Conservation (phyloP, 768 basidiomycete species). For the Dioszegia aurantiaca region DNA sequence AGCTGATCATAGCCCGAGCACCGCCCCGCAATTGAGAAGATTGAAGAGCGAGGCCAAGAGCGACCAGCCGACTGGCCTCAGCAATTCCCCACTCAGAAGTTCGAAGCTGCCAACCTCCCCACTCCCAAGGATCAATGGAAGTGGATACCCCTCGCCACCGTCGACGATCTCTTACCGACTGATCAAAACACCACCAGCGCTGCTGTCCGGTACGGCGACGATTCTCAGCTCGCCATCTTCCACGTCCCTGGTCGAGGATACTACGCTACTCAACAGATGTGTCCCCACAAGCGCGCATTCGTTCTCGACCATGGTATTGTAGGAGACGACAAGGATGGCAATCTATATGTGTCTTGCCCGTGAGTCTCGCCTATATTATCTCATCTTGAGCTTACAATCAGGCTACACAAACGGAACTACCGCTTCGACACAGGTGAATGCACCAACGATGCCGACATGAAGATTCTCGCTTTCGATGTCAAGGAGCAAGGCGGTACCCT, state of each 20-base stretch:
- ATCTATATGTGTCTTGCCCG: slow-evolving; percentile 57
- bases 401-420: slow-evolving; percentile 69
- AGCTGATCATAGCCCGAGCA: slow-evolving; percentile 54
- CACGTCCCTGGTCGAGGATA: slow-evolving; percentile 62
- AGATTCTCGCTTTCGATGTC: slow-evolving; percentile 63
- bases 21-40: slow-evolving; percentile 57
- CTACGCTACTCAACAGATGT: slow-evolving; percentile 69
- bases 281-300: slow-evolving; percentile 62
- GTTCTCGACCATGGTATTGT: slow-evolving; percentile 67
- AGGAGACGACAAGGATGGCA: slow-evolving; percentile 62
- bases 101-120: slow-evolving; percentile 50
- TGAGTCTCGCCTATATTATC: slow-evolving; percentile 40
- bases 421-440: slow-evolving; percentile 57
- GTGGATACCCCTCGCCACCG: slow-evolving; percentile 59
- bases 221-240: slow-evolving; percentile 67
- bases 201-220: slow-evolving; percentile 28
- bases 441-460: slow-evolving; percentile 18
- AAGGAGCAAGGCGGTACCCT: slow-evolving; percentile 56
- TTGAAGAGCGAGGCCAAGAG: slow-evolving; percentile 63
- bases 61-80: slow-evolving; percentile 71
- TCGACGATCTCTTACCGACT: slow-evolving; percentile 58
- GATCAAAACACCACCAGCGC: slow-evolving; percentile 57
- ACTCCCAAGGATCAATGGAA: slow-evolving; percentile 60
- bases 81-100: slow-evolving; percentile 54
- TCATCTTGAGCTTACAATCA: slow-evolving; percentile 52